These are phyloP conservation scores for Aspergillus nanangensis DNA, from an alignment of 495 filamentous ascomycete genomes.

Conservation along the genomic window DNA sequence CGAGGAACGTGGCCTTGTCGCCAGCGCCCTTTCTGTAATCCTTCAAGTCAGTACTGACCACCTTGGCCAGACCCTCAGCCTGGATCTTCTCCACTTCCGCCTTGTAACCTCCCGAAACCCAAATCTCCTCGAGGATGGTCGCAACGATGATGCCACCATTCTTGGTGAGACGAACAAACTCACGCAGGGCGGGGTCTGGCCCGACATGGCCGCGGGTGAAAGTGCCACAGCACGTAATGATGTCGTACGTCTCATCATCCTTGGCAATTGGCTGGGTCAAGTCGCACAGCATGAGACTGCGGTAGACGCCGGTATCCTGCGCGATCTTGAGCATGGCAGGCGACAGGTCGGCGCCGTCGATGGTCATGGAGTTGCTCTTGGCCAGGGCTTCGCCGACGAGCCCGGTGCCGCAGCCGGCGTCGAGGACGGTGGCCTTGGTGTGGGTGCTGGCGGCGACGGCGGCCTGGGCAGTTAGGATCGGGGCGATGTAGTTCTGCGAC, in stretches of 20 bases:
- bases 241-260: constrained; percentile 33
- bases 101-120: constrained; percentile 32
- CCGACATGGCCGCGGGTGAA: constrained; percentile 46
- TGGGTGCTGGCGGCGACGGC: constrained; percentile 19
- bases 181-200: constrained; percentile 33
- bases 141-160: constrained; percentile 36
- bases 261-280: constrained; percentile 28
- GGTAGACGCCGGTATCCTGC: constrained; percentile 35
- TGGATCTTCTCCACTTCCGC: constrained; percentile 31
- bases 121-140: constrained; percentile 39
- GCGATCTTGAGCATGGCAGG: constrained; percentile 40
- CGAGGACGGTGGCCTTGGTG: constrained; percentile 27
- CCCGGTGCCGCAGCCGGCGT: constrained; percentile 47
- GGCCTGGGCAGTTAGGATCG: constrained; percentile 29
- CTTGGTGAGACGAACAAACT: constrained; percentile 37
- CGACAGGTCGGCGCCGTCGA: constrained; percentile 42
- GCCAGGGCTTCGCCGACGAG: constrained; percentile 37
- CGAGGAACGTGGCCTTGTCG: constrained; percentile 32
- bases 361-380: constrained; percentile 19
- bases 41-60: constrained; percentile 29
- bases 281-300: constrained; percentile 30
- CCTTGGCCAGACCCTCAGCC: constrained; percentile 21
- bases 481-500: constrained; percentile 37
- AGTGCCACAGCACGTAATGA: constrained; percentile 42
- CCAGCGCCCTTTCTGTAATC: constrained; percentile 35